Percentiles rank a stretch among this genome's conserved stretches.
Conservation (phyloP, 1,284 basidiomycete genomes). For the Ganoderma leucocontextum region DNA sequence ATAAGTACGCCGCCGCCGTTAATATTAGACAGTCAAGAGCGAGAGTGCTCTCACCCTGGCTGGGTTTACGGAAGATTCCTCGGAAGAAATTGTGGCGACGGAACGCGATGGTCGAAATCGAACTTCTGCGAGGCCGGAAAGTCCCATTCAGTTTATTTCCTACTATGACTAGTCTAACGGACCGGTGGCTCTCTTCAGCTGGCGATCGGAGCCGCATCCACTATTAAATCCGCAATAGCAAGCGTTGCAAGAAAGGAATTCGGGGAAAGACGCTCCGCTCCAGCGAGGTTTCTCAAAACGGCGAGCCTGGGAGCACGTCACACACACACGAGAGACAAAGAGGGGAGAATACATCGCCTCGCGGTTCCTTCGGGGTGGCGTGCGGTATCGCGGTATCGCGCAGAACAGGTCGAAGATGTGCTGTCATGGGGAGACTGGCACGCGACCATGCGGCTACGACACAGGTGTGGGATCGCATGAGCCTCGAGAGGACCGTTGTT, state of each 20-base stretch:
- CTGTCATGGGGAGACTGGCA: slow-evolving; percentile 5
- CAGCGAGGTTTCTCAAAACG: not conserved
- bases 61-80: not conserved
- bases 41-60: slow-evolving; percentile 1
- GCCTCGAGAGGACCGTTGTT: not conserved
- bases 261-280: not conserved
- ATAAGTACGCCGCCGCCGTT: not conserved
- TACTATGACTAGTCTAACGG: not conserved
- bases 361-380: slow-evolving; percentile 8
- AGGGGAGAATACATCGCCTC: slow-evolving; percentile 16
- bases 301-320: slow-evolving; percentile 23
- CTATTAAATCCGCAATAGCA: not conserved
- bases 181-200: not conserved
- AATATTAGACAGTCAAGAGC: slow-evolving; percentile 10
- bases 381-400: slow-evolving; percentile 6
- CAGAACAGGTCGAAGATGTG: not conserved
- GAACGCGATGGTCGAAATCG: not conserved
- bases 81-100: not conserved
- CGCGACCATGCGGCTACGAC: slow-evolving; percentile 27
- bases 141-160: not conserved
- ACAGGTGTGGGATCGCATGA: slow-evolving; percentile 6
- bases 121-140: not conserved
- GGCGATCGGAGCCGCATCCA: slow-evolving; percentile 10
- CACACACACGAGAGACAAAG: slow-evolving; percentile 7
- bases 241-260: not conserved